Base-by-base conservation (phyloP, 2,329 filamentous ascomycete genomes). In the Botrytis byssoidea region DNA sequence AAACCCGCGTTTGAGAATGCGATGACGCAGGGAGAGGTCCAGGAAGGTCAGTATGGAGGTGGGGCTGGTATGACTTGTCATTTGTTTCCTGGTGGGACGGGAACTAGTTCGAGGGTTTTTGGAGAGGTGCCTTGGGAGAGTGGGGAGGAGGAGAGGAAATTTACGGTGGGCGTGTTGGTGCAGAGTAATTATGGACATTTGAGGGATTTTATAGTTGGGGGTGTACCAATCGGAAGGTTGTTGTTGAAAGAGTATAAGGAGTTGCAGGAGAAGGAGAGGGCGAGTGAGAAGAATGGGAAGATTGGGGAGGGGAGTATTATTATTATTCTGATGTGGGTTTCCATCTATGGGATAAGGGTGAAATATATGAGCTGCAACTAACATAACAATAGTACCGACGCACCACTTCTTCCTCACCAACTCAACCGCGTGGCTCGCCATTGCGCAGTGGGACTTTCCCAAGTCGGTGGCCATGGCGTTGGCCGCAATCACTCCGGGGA, bases 61-160 rank as follows among this genome's bases (percentile, higher is more conserved):
- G 90, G 90, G n/a, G 90, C 89, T 0, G 90, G 89, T 22, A 91
- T 92, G 89, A 85, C 89, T 55, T 90, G 88, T 78, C 88, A 91
- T 77, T 86, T 86, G 75, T 91, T 89, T 83, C 91, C 92, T 79
- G 90, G 89, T 51, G 90, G 90, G 0, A 92, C 90, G 0, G 90
- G 90, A 1, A 89, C 86, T 0, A 87, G 86, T 77, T 89, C 86
- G 66, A 85, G 90, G 37, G 76, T 88, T 12, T 85, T 92, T n/a
- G 81, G 82, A 2, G 86, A 86, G 0, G 14, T 55, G 7, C 64
- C 64, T 37, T 67, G 64, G 76, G 83, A 63, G 77, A 73, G 4
- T 83, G 83, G 44, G 18, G 66, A 59, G 20, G 66, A 35, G 22
- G 48, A n/a, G 3, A 76, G 79, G 8, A 84, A 81, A 4, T 92